These are phyloP conservation scores for Lactarius quietus DNA, from an alignment of 768 basidiomycete species.

Conservation along the genomic window DNA sequence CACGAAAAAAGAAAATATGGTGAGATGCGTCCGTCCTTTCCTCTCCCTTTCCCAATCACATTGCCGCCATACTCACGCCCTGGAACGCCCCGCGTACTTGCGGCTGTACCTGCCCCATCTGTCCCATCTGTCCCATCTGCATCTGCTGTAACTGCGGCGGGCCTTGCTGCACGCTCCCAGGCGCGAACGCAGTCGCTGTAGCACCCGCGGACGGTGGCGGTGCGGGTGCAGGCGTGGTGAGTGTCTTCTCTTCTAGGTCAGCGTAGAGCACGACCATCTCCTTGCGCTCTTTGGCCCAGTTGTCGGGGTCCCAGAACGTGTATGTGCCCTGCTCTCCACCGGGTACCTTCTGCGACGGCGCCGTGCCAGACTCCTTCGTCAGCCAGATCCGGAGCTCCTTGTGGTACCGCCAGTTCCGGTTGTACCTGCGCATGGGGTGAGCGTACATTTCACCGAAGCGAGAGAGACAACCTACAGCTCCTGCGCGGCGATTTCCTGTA, in stretches of 20 bases:
- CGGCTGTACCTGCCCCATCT: slow-evolving; percentile 20
- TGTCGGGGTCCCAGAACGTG: slow-evolving; percentile 41
- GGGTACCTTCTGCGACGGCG: slow-evolving; percentile 68
- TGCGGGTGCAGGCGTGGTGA: slow-evolving; percentile 5
- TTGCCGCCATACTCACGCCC: slow-evolving; percentile 27
- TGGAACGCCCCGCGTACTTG: slow-evolving; percentile 27
- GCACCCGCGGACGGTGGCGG: slow-evolving; percentile 24
- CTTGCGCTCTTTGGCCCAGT: slow-evolving; percentile 33
- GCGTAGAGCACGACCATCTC: slow-evolving; percentile 30
- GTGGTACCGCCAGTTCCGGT: slow-evolving; percentile 94
- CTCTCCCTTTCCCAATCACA: slow-evolving; percentile 9
- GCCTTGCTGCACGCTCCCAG: slow-evolving; percentile 10
- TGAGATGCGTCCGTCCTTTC: background rate
- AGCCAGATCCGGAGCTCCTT: slow-evolving; percentile 80
- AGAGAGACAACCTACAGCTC: slow-evolving; percentile 67
- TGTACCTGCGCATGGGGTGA: slow-evolving; percentile 51
- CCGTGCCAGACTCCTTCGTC: slow-evolving; percentile 80
- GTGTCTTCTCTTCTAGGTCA: slow-evolving; percentile 30
- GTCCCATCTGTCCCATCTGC: slow-evolving; percentile 19
- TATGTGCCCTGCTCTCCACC: slow-evolving; percentile 74
- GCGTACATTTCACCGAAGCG: too few relatives aligned
- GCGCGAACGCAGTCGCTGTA: background rate
- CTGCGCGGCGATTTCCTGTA: slow-evolving; percentile 90
- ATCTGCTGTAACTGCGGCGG: slow-evolving; percentile 21
- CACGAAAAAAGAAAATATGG: background rate